Base-by-base conservation (phyloP, 306 rosid genomes). In the Gastrolobium villosum region DNA sequence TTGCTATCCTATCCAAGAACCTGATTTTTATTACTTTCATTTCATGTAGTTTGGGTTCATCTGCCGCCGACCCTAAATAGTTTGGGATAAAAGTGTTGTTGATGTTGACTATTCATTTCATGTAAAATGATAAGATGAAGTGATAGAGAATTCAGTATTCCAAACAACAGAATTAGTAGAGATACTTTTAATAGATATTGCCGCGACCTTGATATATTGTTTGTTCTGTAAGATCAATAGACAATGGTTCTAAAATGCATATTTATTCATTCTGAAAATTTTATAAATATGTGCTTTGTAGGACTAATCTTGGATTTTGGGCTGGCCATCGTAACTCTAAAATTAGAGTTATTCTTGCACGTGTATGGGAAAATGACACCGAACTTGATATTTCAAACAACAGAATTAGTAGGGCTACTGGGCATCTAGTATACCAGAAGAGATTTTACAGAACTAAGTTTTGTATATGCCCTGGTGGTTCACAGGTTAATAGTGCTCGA, bases 401-500 rank as follows among this genome's bases (percentile, higher is more conserved):
- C 86, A 86, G 98, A 88, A 95, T 95, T 62, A 93, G 83, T 48
- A 90, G 99, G 82, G 98, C 99, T 43, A 85, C 79, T 40, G 99
- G 98, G 78, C 92, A 82, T 72, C 82, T 93, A 77, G 74, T 88
- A 54, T 95, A 95, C 83, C 99, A 95, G 79, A 91, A 91, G 86
- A 87, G 90, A 84, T 95, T 95, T 76, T 95, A 95, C 81, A 85
- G 74, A 57, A 95, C 88, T 43, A 95, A 91, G 80, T 93, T 89
- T 79, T 95, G 98, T 83, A 91, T 95, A 74, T 95, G 99, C 85
- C 99, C 99, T 52, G 98, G 99, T 48, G 99, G 99, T 72, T 95
- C 99, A 40, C 98, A 95, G 84, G 99, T 95, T 70, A 95, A 95
- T 73, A 95, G 99, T 83, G 98, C 99, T 72, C 98, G 99, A 43